phyloP scores from a whole-genome alignment of 1,284 basidiomycete genomes.

The Bjerkandera adusta region DNA sequence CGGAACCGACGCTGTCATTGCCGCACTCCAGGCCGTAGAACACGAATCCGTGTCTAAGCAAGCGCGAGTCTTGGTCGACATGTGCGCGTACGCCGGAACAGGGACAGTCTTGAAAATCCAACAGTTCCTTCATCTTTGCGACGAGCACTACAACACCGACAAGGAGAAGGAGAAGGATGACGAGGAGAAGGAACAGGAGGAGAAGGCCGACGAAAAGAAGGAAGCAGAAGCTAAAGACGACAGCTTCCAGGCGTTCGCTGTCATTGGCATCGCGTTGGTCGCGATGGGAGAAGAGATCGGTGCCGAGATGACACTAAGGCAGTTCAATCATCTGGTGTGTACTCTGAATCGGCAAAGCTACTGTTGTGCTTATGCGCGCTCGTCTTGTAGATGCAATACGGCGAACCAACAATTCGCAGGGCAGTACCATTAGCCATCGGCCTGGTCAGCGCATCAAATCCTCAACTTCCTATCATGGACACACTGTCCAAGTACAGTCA shows the following conservation, averaged over 20 bases:
- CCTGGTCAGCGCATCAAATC: conserved; percentile 94
- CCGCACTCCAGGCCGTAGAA: conserved; percentile 93
- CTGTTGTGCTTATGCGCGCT: conserved; percentile 13
- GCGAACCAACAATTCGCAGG: conserved; percentile 91
- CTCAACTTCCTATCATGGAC: conserved; percentile 93
- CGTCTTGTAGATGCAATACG: conserved; percentile 90
- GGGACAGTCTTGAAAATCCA: conserved; percentile 97
- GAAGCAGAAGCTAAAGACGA: conserved; percentile 54
- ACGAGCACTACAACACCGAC: conserved; percentile 81
- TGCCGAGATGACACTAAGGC: conserved; percentile 92
- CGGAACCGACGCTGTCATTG: conserved; percentile 91
- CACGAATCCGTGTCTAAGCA: conserved; percentile 86
- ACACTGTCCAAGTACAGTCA: conserved; percentile 99
- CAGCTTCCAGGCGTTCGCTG: conserved; percentile 91
- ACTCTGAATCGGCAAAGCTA: conserved; percentile 2
- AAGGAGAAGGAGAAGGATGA: conserved; percentile 55
- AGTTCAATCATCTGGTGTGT: conserved; percentile 91
- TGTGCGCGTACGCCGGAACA: conserved; percentile 93
- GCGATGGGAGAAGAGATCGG: conserved; percentile 99
- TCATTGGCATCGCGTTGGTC: conserved; percentile 91
- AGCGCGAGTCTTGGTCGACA: conserved; percentile 91
- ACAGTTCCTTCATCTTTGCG: conserved; percentile 89
- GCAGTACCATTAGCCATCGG: conserved; percentile 96
- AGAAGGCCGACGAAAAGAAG: conserved; percentile 42
- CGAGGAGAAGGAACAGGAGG: conserved; percentile 53